These are phyloP conservation scores for Polyporus tsugae DNA, from an alignment of 1,284 basidiomycete species.

Conservation along the genomic window DNA sequence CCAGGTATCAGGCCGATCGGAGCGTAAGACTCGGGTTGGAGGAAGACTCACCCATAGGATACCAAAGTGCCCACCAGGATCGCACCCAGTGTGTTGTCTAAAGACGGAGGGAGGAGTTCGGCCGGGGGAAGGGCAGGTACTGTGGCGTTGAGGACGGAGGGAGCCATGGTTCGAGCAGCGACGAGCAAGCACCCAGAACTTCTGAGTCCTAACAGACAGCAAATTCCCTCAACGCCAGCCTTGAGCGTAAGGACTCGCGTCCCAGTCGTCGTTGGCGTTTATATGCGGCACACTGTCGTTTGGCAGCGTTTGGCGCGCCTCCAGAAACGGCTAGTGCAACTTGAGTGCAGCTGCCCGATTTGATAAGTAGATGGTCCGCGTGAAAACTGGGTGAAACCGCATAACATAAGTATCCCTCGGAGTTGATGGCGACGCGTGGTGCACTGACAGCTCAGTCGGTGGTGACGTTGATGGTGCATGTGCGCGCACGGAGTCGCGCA, in stretches of 20 bases:
- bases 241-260: background rate
- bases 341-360: background rate
- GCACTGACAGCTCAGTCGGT: background rate
- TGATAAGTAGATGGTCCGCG: background rate
- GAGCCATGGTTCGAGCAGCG: background rate
- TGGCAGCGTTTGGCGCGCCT: background rate
- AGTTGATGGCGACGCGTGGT: background rate
- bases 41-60: background rate
- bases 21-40: background rate
- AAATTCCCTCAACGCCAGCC: too few relatives aligned
- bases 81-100: background rate
- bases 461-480: too few relatives aligned
- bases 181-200: background rate
- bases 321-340: background rate
- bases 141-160: background rate
- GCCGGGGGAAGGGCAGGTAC: background rate
- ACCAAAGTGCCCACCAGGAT: background rate
- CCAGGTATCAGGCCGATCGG: background rate
- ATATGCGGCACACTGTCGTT: background rate
- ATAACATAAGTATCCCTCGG: too few relatives aligned
- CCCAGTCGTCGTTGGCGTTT: background rate
- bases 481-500: too few relatives aligned
- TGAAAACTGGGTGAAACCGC: background rate
- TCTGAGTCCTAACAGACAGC: background rate
- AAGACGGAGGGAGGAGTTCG: background rate